Base-by-base conservation (phyloP, 805 yeast genomes). In the Kazachstania taianensis region DNA sequence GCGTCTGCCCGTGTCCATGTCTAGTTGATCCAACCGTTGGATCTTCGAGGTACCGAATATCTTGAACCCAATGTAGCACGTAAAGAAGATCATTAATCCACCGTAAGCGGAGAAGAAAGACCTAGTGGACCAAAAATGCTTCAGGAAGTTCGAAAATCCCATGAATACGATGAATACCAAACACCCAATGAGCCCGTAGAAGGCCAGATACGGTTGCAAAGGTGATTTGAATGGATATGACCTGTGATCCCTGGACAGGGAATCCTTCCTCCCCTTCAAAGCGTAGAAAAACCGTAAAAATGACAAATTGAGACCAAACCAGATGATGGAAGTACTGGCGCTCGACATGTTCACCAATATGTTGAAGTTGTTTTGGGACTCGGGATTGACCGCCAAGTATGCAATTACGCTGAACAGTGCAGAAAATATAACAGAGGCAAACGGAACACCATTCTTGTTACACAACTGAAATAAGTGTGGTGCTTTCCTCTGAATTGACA, bases 1-100 rank as follows among this genome's bases (percentile, higher is more conserved):
- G 34, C 92, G 67, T 48, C 94, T 65, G 2, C 94, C 94, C 0
- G 84, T 71, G 55, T 85, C 94, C 52, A 81, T 69, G 55, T 85
- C 94, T 41, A 84, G 53, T 31, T 81, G 78, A 45, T 81, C 87
- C 31, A 82, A 59, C 33, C 82, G 69, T 35, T 75, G 81, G 8
- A 78, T 62, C 43, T 74, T 70, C 2, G 87, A 76, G 7, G 83
- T 73, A 40, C 75, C 70, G 12, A 75, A 50, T 1, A 75, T 28
- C 49, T 75, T 77, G 57, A 79, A 78, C 1, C 73, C 70, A 20
- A 65, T 13, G 46, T 70, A 80, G 26, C 73, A 65, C 1, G 69
- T 45, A 1, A 60, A 56, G 53, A 78, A 76, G 5, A 76, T 49
- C 34, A 78, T 61, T 33, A 75, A 51, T 0, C 80, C 70, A 7